phyloP scores from a whole-genome alignment of 1,284 basidiomycete species.

The Cryptococcus sp. region DNA sequence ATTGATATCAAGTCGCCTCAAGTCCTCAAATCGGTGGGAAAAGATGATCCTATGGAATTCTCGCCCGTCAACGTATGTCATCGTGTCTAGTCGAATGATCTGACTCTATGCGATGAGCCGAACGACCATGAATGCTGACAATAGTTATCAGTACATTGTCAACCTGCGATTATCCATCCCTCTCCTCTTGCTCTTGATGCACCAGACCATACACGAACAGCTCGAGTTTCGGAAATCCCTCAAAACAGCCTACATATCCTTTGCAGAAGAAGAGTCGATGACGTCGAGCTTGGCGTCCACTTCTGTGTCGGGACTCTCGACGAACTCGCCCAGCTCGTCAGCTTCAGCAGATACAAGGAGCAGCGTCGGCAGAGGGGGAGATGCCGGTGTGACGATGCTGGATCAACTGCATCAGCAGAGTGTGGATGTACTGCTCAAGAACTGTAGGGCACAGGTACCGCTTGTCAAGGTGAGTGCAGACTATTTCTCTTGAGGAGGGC shows the following conservation, averaged over 20 bases:
- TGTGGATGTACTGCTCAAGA: constrained; percentile 31
- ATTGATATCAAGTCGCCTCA: constrained; percentile 14
- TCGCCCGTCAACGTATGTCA: constrained; percentile 39
- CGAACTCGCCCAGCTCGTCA: constrained; percentile 1
- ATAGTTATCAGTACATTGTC: constrained; percentile 18
- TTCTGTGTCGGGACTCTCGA: background rate
- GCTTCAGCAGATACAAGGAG: background rate
- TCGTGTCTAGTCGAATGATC: too few relatives aligned
- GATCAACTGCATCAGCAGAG: constrained; percentile 32
- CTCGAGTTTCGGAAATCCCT: constrained; percentile 32
- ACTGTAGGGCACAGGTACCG: constrained; percentile 22
- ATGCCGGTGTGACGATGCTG: constrained; percentile 22
- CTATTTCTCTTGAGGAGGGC: background rate
- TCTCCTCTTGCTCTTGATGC: constrained; percentile 36
- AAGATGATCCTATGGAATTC: constrained; percentile 31
- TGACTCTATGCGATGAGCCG: too few relatives aligned
- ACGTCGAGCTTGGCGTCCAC: background rate
- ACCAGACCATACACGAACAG: constrained; percentile 31
- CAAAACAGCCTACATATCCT: constrained; percentile 22
- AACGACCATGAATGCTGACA: background rate
- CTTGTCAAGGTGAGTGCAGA: constrained; percentile 30
- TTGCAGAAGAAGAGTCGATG: constrained; percentile 7
- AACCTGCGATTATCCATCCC: constrained; percentile 30
- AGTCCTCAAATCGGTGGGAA: constrained; percentile 14
- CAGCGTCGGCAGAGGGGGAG: background rate